A percentile compares a stretch with the other conserved stretches of the same genome.
These are phyloP conservation scores for Venturia asperata DNA, from an alignment of 2,329 filamentous ascomycete species.

Conservation along the genomic window DNA sequence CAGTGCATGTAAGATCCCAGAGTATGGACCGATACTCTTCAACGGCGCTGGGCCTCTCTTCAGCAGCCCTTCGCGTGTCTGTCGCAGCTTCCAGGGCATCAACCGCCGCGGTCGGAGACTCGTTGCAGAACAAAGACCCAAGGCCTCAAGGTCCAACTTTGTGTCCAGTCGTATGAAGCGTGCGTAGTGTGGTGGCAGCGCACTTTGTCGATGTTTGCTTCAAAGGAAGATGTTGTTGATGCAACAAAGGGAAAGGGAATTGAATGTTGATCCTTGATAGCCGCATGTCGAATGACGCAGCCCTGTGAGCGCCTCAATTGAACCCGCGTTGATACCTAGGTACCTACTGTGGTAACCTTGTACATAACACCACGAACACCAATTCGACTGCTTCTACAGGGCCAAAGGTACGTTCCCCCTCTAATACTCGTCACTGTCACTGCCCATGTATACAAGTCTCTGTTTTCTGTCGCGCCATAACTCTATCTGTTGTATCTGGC, in stretches of 20 bases:
- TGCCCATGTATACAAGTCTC: background rate
- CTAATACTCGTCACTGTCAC: background rate
- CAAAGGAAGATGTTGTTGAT: too few relatives aligned
- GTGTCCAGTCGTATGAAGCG: too few relatives aligned
- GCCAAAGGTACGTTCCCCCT: conserved; percentile 8
- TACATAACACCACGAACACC: background rate
- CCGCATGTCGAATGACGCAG: conserved; percentile 2
- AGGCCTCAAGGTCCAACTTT: background rate
- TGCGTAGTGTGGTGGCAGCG: too few relatives aligned
- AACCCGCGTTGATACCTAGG: too few relatives aligned
- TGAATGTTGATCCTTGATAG: too few relatives aligned
- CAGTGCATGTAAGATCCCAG: too few relatives aligned
- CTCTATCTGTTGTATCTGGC: background rate
- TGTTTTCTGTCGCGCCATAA: background rate
- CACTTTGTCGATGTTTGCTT: too few relatives aligned
- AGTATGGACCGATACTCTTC: too few relatives aligned
- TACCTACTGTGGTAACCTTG: too few relatives aligned
- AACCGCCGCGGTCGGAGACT: background rate
- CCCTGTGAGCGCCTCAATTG: too few relatives aligned
- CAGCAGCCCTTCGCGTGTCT: background rate
- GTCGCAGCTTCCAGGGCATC: background rate
- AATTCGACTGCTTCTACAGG: background rate
- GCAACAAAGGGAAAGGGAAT: too few relatives aligned
- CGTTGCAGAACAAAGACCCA: background rate
- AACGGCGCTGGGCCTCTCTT: background rate